Evolutionary conservation across 2,329 filamentous ascomycete genomes (phyloP), one percentile per base, ranked within the genome.

Genomic region (Dactylonectria estremocensis): DNA sequence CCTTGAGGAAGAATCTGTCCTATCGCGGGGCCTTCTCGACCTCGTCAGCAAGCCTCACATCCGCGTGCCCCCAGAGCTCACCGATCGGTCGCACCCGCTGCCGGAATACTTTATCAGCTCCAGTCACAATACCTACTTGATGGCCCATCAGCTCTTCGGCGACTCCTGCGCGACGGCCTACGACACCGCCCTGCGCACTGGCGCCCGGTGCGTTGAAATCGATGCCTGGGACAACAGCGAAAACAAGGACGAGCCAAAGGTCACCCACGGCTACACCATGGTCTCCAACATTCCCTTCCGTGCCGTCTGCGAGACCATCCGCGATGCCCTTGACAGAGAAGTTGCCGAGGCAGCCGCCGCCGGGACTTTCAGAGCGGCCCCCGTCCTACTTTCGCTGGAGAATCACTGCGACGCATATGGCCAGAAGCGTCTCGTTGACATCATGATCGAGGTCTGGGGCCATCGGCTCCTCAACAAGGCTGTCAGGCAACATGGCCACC

Each of bases 31-130:
- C 0, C 78, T 92, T 24, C 79, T 82, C 22, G 80, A 82, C 2
- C 79, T 92, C 16, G 81, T 92, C 7, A 83, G 86, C 67, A 87
- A 84, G 70, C 85, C 87, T 35, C 88, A 91, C 77, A 85, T 90
- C 72, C 75, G 83, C 43, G 87, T 91, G 1, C 90, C 90, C 0
- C 67, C 77, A 2, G 79, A 85, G 60, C 78, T 91, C 13, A 85
- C 86, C 9, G 88, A 91, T 74, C 82, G 88, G 64, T 88, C 85
- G 11, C 83, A 89, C 69, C 87, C 90, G 1, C 80, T 93, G 22
- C 87, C 90, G 2, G 90, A 92, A 70, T 93, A 93, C 79, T 93
- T 90, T 75, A 89, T 93, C 80, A 92, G 89, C 79, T 92, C 90
- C 4, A 92, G 89, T 70, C 91, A 93, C 81, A 93, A 93, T 79